Evolutionary conservation across 1,284 basidiomycete genomes (phyloP).

Genomic region (Singerocomus inundabilis): DNA sequence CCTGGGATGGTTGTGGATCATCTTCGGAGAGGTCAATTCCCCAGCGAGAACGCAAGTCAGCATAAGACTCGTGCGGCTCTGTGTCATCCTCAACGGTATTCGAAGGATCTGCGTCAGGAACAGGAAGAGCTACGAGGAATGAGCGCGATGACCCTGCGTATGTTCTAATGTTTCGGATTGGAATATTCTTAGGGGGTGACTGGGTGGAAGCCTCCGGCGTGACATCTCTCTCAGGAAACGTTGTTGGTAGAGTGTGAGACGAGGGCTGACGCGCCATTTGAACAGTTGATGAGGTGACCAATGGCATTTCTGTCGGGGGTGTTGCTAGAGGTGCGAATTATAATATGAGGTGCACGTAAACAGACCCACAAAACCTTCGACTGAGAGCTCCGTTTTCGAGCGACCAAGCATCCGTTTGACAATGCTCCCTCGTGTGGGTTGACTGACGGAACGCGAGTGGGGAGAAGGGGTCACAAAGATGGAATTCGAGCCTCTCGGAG

Average conservation of each 20-base stretch:
- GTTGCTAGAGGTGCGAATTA: constrained; percentile 2
- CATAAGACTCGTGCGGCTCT: constrained; percentile 64
- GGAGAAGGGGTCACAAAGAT: not conserved
- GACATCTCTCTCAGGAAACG: constrained; percentile 12
- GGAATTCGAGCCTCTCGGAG: not conserved
- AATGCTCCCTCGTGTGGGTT: constrained; percentile 21
- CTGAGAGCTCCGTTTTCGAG: constrained; percentile 53
- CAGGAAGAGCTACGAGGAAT: constrained; percentile 62
- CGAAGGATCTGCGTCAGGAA: constrained; percentile 23
- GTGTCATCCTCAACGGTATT: constrained; percentile 40
- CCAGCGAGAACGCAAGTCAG: constrained; percentile 65
- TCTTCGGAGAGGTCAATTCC: constrained; percentile 75
- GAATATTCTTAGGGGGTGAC: constrained; percentile 29
- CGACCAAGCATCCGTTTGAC: constrained; percentile 48
- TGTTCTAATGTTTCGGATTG: constrained; percentile 49
- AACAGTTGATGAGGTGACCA: constrained; percentile 5
- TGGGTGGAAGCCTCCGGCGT: constrained; percentile 17
- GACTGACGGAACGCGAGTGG: constrained; percentile 4
- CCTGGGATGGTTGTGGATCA: constrained; percentile 44
- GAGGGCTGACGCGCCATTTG: constrained; percentile 15
- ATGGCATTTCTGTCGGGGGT: not conserved
- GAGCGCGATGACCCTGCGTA: constrained; percentile 76
- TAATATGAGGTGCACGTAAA: not conserved
- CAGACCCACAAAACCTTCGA: constrained; percentile 30
- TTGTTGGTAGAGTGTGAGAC: constrained; percentile 17